These are phyloP conservation scores for Apiospora saccharicola DNA, from an alignment of 2,329 filamentous ascomycete species.

Conservation along the genomic window DNA sequence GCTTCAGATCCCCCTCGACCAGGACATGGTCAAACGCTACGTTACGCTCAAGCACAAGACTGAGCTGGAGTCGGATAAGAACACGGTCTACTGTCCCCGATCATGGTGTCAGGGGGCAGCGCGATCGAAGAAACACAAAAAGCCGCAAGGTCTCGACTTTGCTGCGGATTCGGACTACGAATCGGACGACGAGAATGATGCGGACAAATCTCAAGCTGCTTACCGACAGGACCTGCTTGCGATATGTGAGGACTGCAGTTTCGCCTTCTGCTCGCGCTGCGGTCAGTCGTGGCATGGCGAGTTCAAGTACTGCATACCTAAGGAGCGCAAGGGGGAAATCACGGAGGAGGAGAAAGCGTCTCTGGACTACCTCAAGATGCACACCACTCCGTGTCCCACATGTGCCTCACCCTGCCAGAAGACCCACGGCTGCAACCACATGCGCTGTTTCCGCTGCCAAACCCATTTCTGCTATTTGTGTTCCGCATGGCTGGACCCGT, in stretches of 20 bases:
- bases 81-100: conserved; percentile 90
- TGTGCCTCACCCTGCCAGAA: conserved; percentile 88
- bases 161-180: conserved; percentile 61
- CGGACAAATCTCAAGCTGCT: conserved; percentile 36
- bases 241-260: conserved; percentile 87
- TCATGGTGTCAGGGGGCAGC: conserved; percentile 93
- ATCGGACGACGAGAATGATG: conserved; percentile 54
- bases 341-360: conserved; percentile 87
- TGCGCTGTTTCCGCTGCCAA: conserved; percentile 89
- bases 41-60: conserved; percentile 91
- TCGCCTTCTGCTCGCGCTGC: conserved; percentile 83
- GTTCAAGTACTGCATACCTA: conserved; percentile 72
- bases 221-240: conserved; percentile 67
- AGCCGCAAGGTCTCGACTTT: conserved; percentile 71
- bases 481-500: conserved; percentile 80
- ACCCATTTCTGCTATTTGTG: conserved; percentile 97
- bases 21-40: conserved; percentile 82
- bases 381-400: conserved; percentile 89
- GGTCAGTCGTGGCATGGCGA: conserved; percentile 91
- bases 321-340: conserved; percentile 72
- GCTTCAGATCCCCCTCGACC: conserved; percentile 74
- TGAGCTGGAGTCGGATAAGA: conserved; percentile 89
- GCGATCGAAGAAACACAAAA: conserved; percentile 75
- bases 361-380: conserved; percentile 79
- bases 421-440: conserved; percentile 94